A percentile compares a stretch with the other conserved stretches of the same genome.
Evolutionary conservation across 2,329 filamentous ascomycete species (phyloP).

Genomic region (Phyllosticta capitalensis): DNA sequence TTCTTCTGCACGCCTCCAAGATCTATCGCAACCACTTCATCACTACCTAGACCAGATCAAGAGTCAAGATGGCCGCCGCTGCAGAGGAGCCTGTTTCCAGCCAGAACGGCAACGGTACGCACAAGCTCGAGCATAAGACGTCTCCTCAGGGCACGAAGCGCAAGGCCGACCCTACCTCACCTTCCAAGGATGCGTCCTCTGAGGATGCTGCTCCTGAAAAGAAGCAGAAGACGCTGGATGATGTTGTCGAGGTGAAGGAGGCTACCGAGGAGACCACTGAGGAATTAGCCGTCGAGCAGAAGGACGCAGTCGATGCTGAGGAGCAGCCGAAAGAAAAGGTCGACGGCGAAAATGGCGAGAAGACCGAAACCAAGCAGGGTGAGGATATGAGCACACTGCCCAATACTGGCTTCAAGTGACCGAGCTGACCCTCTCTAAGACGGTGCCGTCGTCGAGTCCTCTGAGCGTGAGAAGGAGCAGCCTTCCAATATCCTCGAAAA

Average conservation of each 20-base stretch:
- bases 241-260: slow-evolving; percentile 17
- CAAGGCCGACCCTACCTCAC: slow-evolving; percentile 27
- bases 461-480: slow-evolving; percentile 41
- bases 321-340: slow-evolving; percentile 17
- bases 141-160: slow-evolving; percentile 28
- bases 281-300: slow-evolving; percentile 13
- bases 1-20: background rate
- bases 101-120: background rate
- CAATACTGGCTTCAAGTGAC: background rate
- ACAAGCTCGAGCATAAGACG: slow-evolving; percentile 14
- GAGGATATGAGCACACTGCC: slow-evolving; percentile 2
- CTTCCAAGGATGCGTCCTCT: slow-evolving; percentile 33
- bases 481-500: slow-evolving; percentile 68
- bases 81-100: background rate
- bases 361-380: slow-evolving; percentile 16
- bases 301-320: background rate
- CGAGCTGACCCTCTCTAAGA: slow-evolving; percentile 4
- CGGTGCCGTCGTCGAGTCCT: slow-evolving; percentile 40
- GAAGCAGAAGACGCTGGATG: slow-evolving; percentile 45
- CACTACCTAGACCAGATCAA: background rate
- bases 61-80: background rate
- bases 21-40: background rate
- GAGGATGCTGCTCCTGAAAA: slow-evolving; percentile 29
- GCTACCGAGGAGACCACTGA: slow-evolving; percentile 13
- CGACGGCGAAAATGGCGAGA: background rate